A percentile compares a stretch with the other conserved stretches of the same genome.
Evolutionary conservation across 345 rosid species (phyloP).

Genomic region (Eucalyptus albens): DNA sequence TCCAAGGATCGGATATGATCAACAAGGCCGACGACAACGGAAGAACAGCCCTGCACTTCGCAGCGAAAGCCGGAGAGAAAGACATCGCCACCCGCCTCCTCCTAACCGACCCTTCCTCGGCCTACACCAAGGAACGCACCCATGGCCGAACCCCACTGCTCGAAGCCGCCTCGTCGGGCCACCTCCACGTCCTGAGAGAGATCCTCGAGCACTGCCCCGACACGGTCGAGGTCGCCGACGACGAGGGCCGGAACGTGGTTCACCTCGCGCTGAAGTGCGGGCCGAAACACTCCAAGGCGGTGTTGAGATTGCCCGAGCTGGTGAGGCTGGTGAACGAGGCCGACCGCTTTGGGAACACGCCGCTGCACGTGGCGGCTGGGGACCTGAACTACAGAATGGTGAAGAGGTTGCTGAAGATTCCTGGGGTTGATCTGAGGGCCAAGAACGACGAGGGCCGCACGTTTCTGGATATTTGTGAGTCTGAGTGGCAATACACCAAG

Average conservation of each 20-base stretch:
- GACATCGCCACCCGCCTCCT: not conserved
- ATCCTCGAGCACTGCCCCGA: not conserved
- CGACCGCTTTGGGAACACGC: not conserved
- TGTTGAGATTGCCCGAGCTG: not conserved
- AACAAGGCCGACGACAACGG: not conserved
- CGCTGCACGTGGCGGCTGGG: not conserved
- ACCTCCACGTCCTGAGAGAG: not conserved
- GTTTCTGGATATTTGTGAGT: not conserved
- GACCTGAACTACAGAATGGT: not conserved
- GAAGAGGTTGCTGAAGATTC: not conserved
- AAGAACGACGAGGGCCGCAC: not conserved
- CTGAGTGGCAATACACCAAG: not conserved
- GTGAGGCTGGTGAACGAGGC: not conserved
- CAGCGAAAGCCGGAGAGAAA: not conserved
- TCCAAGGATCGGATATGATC: not conserved
- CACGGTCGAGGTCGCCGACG: not conserved
- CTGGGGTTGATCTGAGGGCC: not conserved
- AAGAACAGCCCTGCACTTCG: not conserved
- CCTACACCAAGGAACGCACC: not conserved
- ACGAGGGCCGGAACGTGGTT: not conserved
- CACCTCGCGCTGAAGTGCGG: not conserved
- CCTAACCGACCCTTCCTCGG: not conserved
- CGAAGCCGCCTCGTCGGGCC: not conserved
- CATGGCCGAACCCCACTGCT: not conserved
- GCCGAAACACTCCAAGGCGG: not conserved